Evolutionary conservation across 116 monocot genomes (phyloP), one percentile per base, ranked within the genome.

Genomic region (Dioscorea cayenensis): DNA sequence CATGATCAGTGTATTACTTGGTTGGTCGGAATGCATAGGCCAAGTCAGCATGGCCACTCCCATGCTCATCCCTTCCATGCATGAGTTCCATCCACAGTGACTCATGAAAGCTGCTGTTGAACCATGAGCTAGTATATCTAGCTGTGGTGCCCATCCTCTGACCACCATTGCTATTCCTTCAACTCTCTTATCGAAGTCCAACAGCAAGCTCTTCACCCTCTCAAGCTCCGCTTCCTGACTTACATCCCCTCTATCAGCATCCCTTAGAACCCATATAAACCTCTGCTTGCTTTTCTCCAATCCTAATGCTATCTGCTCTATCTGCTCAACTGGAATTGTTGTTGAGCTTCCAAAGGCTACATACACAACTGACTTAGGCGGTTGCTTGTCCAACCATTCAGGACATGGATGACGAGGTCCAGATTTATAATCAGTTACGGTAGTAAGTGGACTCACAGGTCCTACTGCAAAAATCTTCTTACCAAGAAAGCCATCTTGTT

Each of bases 11-110:
- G 84, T 82, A 64, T 82, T 82, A 52, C 79, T 70, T 20, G 88
- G 88, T 72, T 88, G 88, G 69, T 88, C 88, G 5, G 84, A 78
- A 72, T 88, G 88, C 84, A 84, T 79, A 0, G 88, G 84, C 88
- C 88, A 88, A 8, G 77, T 79, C 36, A 80, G 28, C 36, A 88
- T 77, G 2, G 88, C 79, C 20, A 88, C 77, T 13, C 78, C 82
- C 75, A 55, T 68, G 73, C 78, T 83, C 63, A 89, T 19, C 68
- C 85, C 81, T 81, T 88, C 88, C 77, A 88, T 82, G 72, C 72
- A 83, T 14, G 95, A 95, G 77, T 94, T 95, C 95, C 95, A 94
- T 12, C 94, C 94, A 59, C 90, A 90, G 72, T 94, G 94, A 70
- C 77, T 94, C 73, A 94, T 32, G 74, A 91, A 91, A 14, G 65